Conservation (phyloP, 805 yeast genomes). For the Tetrapisispora phaffii region DNA sequence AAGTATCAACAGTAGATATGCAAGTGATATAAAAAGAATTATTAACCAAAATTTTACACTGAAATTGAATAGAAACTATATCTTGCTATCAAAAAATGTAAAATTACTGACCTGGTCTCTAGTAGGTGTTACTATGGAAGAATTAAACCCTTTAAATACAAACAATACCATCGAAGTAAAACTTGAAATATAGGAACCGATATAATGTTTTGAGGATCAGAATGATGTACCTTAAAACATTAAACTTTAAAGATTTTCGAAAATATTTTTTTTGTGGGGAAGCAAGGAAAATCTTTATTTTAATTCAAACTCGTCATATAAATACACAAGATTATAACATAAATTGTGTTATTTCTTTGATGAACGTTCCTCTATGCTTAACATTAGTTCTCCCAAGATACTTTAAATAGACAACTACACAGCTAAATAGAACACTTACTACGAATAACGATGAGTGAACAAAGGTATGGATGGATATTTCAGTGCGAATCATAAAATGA, state of each 20-base stretch:
- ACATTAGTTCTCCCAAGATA: no score
- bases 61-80: background rate
- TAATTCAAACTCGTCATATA: background rate
- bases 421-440: no score
- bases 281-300: background rate
- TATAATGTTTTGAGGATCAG: background rate
- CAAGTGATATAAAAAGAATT: background rate
- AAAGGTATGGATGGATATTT: background rate
- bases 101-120: slow-evolving; percentile 6
- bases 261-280: background rate
- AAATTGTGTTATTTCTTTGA: no score
- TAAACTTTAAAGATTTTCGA: background rate
- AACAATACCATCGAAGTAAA: background rate
- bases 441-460: background rate
- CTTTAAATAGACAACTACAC: no score
- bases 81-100: background rate
- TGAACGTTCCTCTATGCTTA: no score
- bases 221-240: no score
- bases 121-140: slow-evolving; percentile 7
- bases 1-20: background rate
- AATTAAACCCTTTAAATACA: slow-evolving; percentile 3
- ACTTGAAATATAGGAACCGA: background rate
- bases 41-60: background rate
- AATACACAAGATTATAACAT: no score
- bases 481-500: no score